Evolutionary conservation across 306 rosid genomes (phyloP).

Genomic region (Alnus rubra): DNA sequence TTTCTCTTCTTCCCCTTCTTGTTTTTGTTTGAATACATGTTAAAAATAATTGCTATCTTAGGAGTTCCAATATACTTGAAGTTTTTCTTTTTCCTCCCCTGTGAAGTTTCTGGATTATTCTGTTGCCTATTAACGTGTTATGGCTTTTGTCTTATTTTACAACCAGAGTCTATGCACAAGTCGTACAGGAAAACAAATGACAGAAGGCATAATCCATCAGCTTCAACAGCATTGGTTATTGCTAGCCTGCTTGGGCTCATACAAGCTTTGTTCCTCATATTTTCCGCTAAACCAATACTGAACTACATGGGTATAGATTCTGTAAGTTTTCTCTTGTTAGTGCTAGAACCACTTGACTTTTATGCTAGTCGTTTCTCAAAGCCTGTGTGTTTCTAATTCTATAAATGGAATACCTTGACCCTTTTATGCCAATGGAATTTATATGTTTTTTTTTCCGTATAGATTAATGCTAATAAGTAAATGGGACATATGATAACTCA

Average conservation of each 20-base stretch:
- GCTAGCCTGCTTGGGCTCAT: constrained; percentile 77
- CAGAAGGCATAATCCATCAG: constrained; percentile 85
- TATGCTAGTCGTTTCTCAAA: background rate
- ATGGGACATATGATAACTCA: too few species aligned
- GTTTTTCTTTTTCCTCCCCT: background rate
- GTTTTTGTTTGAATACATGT: background rate
- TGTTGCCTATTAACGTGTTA: constrained; percentile 20
- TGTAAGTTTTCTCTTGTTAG: constrained; percentile 45
- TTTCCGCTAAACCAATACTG: constrained; percentile 75
- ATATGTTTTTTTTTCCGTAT: too few species aligned
- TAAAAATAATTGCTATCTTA: background rate
- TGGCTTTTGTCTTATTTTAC: background rate
- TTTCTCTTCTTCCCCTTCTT: background rate
- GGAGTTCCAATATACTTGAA: background rate
- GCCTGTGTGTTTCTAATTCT: too few species aligned
- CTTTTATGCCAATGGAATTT: too few species aligned
- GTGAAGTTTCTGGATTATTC: background rate
- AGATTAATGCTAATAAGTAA: too few species aligned
- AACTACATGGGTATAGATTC: constrained; percentile 83
- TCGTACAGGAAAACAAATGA: constrained; percentile 40
- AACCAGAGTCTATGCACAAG: constrained; percentile 28
- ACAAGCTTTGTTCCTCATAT: constrained; percentile 73
- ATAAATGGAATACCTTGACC: too few species aligned
- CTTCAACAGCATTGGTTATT: constrained; percentile 85
- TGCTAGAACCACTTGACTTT: background rate